phyloP scores from a whole-genome alignment of 768 basidiomycete species.

The Daedaleopsis nitida region DNA sequence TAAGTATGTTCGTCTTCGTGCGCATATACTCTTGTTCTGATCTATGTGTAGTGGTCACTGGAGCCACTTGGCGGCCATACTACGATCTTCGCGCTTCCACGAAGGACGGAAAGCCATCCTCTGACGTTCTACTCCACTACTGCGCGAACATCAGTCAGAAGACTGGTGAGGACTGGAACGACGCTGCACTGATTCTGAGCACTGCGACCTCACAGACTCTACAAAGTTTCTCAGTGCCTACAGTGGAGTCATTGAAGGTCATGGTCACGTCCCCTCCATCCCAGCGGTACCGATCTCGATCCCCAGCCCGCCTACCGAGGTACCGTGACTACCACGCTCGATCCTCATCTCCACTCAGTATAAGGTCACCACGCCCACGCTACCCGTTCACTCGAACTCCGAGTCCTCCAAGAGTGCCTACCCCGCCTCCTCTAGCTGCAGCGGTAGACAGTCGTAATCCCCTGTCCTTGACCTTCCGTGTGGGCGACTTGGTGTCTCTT shows the following conservation, averaged over 20 bases:
- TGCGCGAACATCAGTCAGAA: constrained; percentile 53
- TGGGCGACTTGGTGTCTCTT: constrained; percentile 50
- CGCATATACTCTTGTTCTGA: too few species aligned
- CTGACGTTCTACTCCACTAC: constrained; percentile 52
- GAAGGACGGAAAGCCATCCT: constrained; percentile 44
- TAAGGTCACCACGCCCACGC: too few species aligned
- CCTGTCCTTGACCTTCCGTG: constrained; percentile 51
- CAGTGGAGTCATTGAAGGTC: not conserved
- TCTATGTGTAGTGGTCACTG: constrained; percentile 45
- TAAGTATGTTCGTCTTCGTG: not conserved
- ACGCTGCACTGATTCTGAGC: constrained; percentile 52
- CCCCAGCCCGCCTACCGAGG: too few species aligned
- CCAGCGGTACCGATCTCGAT: not conserved
- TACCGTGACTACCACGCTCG: too few species aligned
- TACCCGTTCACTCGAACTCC: too few species aligned
- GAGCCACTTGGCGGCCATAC: constrained; percentile 53
- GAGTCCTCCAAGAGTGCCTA: too few species aligned
- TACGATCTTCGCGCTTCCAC: constrained; percentile 61
- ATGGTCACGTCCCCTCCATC: not conserved
- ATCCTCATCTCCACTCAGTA: too few species aligned
- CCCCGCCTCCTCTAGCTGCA: not conserved
- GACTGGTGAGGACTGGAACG: constrained; percentile 65
- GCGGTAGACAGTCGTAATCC: constrained; percentile 42
- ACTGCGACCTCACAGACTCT: constrained; percentile 46
- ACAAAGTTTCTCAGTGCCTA: constrained; percentile 22